phyloP scores from a whole-genome alignment of 129 eudicot genomes.

The Erigeron canadensis region DNA sequence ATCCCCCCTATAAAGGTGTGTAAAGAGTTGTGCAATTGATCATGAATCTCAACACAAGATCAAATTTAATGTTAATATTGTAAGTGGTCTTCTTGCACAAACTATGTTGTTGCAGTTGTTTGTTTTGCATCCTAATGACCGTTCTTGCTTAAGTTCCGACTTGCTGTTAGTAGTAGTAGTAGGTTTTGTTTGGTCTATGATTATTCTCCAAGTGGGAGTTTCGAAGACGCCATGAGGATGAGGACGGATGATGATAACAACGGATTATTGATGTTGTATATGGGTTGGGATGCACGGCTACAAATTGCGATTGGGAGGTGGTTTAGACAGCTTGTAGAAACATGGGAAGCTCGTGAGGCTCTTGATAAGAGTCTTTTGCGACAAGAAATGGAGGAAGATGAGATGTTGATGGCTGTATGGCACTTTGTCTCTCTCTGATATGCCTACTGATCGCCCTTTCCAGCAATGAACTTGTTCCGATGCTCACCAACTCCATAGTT shows the following conservation, averaged over 20 bases:
- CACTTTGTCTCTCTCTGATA: slow-evolving; percentile 73
- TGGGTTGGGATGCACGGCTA: slow-evolving; percentile 74
- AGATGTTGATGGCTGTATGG: slow-evolving; percentile 90
- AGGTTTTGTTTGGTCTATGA: slow-evolving; percentile 67
- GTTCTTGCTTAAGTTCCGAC: too few species aligned
- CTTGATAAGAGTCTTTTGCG: slow-evolving; percentile 79
- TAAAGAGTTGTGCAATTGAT: too few species aligned
- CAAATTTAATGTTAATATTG: too few species aligned
- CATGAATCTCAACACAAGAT: too few species aligned
- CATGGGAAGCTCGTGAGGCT: slow-evolving; percentile 70
- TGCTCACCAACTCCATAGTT: slow-evolving; percentile 92
- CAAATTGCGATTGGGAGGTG: slow-evolving; percentile 81
- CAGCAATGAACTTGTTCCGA: slow-evolving; percentile 80
- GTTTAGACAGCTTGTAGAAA: slow-evolving; percentile 73
- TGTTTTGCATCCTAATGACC: too few species aligned
- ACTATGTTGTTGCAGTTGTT: too few species aligned
- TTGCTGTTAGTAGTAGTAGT: too few species aligned
- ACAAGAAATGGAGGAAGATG: slow-evolving; percentile 76
- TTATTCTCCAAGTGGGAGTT: slow-evolving; percentile 71
- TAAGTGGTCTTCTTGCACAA: too few species aligned
- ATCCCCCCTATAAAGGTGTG: too few species aligned
- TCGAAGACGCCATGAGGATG: slow-evolving; percentile 61
- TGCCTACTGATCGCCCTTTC: slow-evolving; percentile 89
- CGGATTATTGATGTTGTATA: slow-evolving; percentile 23
- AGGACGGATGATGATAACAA: too few species aligned